Evolutionary conservation across 768 basidiomycete species (phyloP).

Genomic region (Serendipita indica): DNA sequence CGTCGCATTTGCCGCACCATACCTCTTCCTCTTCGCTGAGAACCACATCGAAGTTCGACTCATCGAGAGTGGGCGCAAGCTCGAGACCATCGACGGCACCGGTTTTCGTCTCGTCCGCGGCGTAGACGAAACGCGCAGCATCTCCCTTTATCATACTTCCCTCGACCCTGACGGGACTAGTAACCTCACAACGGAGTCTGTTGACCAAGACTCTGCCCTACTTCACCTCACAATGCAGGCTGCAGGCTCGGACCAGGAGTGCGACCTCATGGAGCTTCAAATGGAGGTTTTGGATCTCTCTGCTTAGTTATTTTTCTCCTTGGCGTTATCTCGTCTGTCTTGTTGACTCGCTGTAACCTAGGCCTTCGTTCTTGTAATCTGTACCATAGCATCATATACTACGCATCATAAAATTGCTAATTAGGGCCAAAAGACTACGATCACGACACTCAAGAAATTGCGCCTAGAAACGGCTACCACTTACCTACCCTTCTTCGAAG

Average conservation of each 20-base stretch:
- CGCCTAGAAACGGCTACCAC: background rate
- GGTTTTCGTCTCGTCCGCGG: background rate
- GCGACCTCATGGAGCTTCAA: background rate
- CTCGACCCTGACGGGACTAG: background rate
- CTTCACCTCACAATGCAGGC: background rate
- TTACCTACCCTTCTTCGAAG: background rate
- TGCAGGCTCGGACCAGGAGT: background rate
- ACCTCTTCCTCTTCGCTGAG: background rate
- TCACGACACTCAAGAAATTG: background rate
- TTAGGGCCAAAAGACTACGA: background rate
- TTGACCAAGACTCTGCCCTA: background rate
- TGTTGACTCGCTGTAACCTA: too few relatives aligned
- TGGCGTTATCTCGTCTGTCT: background rate
- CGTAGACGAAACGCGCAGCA: background rate
- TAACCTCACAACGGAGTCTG: background rate
- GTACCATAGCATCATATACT: background rate
- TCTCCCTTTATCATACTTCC: background rate
- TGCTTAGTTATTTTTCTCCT: background rate
- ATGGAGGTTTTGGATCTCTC: constrained; percentile 8
- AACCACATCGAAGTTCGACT: constrained; percentile 1
- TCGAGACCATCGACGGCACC: constrained; percentile 1
- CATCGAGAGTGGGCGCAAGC: background rate
- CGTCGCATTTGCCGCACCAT: constrained; percentile 4
- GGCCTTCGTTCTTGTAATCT: background rate
- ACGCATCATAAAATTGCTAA: too few relatives aligned